Evolutionary conservation across 2,329 filamentous ascomycete genomes (phyloP).

Genomic region (Macrophomina tecta): DNA sequence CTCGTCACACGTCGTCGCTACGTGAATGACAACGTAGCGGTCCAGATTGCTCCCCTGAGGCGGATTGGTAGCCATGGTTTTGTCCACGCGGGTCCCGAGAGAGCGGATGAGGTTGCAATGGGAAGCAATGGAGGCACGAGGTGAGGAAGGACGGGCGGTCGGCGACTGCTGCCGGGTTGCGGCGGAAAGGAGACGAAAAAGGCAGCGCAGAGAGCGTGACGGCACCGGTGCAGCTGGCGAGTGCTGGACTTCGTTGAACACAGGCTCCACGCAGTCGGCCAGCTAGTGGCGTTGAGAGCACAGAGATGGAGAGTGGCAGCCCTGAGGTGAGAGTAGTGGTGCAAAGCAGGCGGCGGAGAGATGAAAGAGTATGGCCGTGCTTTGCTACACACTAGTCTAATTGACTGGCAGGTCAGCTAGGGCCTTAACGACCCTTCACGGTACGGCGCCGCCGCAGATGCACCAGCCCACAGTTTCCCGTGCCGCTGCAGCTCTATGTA

Average conservation of each 20-base stretch:
- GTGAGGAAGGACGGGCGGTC: slow-evolving; percentile 25
- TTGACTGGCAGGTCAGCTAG: neutral
- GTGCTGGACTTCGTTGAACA: slow-evolving; percentile 15
- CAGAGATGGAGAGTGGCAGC: slow-evolving; percentile 25
- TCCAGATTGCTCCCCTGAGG: slow-evolving; percentile 66
- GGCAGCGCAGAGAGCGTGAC: slow-evolving; percentile 19
- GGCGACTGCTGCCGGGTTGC: slow-evolving; percentile 25
- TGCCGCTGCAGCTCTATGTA: neutral
- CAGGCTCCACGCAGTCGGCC: slow-evolving; percentile 24
- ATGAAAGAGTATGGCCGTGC: slow-evolving; percentile 12
- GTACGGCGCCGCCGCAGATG: neutral
- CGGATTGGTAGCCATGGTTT: slow-evolving; percentile 37
- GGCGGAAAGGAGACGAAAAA: slow-evolving; percentile 29
- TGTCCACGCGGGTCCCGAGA: slow-evolving; percentile 13
- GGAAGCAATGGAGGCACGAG: slow-evolving; percentile 21
- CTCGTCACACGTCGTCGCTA: slow-evolving; percentile 98
- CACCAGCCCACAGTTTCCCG: neutral
- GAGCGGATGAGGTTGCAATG: slow-evolving; percentile 21
- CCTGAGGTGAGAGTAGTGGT: slow-evolving; percentile 14
- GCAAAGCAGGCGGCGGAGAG: slow-evolving; percentile 9
- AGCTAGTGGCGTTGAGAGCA: slow-evolving; percentile 19
- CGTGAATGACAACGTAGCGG: slow-evolving; percentile 97
- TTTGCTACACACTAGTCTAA: neutral
- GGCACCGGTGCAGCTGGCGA: slow-evolving; percentile 17
- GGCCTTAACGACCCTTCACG: neutral